phyloP scores from a whole-genome alignment of 2,329 filamentous ascomycete species.

The Paecilomyces variotii region DNA sequence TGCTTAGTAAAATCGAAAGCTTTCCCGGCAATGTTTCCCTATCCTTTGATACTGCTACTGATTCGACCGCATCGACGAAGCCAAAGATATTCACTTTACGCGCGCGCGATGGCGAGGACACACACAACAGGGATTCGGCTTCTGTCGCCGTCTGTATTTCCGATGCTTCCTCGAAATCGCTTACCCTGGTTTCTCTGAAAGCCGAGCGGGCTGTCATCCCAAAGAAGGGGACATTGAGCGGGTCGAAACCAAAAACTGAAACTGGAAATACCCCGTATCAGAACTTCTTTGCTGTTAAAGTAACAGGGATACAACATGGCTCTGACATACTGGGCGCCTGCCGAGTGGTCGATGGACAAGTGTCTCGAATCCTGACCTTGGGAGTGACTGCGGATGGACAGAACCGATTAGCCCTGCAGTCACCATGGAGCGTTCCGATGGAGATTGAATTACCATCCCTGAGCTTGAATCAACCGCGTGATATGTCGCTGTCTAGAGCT shows the following conservation, averaged over 20 bases:
- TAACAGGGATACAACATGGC: constrained; percentile 47
- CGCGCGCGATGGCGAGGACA: constrained; percentile 29
- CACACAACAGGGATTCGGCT: constrained; percentile 23
- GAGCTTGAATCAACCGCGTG: constrained; percentile 52
- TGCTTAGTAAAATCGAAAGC: constrained; percentile 62
- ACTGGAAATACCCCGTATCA: constrained; percentile 12
- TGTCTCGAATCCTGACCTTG: constrained; percentile 62
- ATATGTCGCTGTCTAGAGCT: constrained; percentile 49
- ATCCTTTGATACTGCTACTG: constrained; percentile 18
- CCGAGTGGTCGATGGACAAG: constrained; percentile 58
- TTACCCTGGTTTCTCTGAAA: constrained; percentile 59
- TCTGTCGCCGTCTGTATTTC: constrained; percentile 54
- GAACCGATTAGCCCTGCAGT: constrained; percentile 62
- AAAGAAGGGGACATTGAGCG: constrained; percentile 15
- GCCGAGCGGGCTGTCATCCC: constrained; percentile 37
- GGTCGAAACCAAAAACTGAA: constrained; percentile 18
- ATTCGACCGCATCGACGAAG: constrained; percentile 14
- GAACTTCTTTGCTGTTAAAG: constrained; percentile 24
- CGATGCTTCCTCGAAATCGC: constrained; percentile 57
- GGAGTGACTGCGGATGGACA: constrained; percentile 57
- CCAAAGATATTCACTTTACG: constrained; percentile 57
- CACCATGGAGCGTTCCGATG: constrained; percentile 65
- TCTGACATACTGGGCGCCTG: constrained; percentile 66
- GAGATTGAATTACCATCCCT: constrained; percentile 56
- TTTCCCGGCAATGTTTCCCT: constrained; percentile 48